Percentiles rank a stretch among this genome's conserved stretches.
Conservation (phyloP, 495 filamentous ascomycete species). For the Clohesyomyces aquaticus region DNA sequence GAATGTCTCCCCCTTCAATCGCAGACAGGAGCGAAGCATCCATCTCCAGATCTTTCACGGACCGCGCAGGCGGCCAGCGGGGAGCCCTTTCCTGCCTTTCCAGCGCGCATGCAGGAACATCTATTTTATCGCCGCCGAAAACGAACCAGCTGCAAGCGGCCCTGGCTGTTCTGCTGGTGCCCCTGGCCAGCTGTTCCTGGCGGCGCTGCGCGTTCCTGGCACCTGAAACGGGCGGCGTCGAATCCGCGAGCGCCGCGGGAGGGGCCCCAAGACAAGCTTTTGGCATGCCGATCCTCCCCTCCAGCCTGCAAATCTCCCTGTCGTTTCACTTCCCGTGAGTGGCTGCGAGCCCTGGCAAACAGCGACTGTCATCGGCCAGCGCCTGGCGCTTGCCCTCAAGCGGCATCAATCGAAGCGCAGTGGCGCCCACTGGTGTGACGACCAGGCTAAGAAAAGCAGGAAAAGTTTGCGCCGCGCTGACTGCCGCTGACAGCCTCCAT, state of each 20-base stretch:
- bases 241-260: background rate
- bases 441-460: conserved; percentile 35
- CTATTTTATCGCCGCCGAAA: background rate
- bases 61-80: too few relatives aligned
- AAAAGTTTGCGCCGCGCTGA: conserved; percentile 23
- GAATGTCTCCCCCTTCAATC: background rate
- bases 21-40: too few relatives aligned
- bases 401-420: background rate
- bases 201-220: background rate
- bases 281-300: conserved; percentile 6
- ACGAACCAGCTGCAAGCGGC: background rate
- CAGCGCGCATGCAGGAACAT: background rate
- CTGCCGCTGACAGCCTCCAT: conserved; percentile 17
- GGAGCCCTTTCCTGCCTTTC: background rate
- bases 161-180: background rate
- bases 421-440: conserved; percentile 31
- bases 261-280: conserved; percentile 13
- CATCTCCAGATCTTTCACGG: too few relatives aligned
- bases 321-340: conserved; percentile 7
- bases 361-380: conserved; percentile 6
- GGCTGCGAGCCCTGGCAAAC: conserved; percentile 6
- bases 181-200: background rate
- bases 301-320: background rate
- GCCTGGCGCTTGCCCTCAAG: conserved; percentile 22
- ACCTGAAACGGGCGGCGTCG: background rate